Base-by-base conservation (phyloP, 768 basidiomycete species). In the Boletus reticuloceps region DNA sequence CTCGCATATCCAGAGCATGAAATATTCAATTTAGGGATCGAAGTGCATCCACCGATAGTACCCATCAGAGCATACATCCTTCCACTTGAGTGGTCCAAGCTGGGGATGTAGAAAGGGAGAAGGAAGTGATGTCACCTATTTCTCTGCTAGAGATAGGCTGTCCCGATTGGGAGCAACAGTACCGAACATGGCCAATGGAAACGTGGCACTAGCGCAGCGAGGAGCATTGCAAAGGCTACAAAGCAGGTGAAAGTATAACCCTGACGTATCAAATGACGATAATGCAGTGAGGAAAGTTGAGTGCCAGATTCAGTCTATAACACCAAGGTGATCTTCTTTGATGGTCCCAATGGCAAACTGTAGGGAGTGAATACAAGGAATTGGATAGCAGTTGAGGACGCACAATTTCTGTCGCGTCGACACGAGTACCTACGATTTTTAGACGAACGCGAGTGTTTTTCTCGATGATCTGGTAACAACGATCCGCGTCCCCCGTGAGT, bases 301-400 rank as follows among this genome's bases (percentile, higher is more conserved):
- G n/a, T 1, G 41, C 36, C 41, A 45, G 40, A 38, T 34, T 65
- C 67, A 91, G 58, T 92, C 91, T 64, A 95, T 91, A 50, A 96
- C 92, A 45, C 96, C 96, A 29, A 98, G 77, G 71, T 94, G 96
- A 69, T 98, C 96, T 72, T 98, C 96, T 76, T 98, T 99, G 72
- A 98, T 97, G 4, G 91, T 94, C 10, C 94, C 96, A 61, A 98
- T 98, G 2, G 94, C 94, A 64, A 98, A 98, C 94, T 97, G 56
- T 2, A 27, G 1, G n/a, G 47, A 29, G 43, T 52, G 37, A 55
- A 41, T 31, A 19, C 17, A 20, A 13, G 40, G 50, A 43, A 56
- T 13, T 58, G 51, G 32, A 42, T 12, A 42, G 27, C 27, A 17
- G 47, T 22, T 38, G 17, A 47, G 10, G 76, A 60, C 92, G 61